phyloP scores from a whole-genome alignment of 768 basidiomycete species.

The Leccinellum albellum region DNA sequence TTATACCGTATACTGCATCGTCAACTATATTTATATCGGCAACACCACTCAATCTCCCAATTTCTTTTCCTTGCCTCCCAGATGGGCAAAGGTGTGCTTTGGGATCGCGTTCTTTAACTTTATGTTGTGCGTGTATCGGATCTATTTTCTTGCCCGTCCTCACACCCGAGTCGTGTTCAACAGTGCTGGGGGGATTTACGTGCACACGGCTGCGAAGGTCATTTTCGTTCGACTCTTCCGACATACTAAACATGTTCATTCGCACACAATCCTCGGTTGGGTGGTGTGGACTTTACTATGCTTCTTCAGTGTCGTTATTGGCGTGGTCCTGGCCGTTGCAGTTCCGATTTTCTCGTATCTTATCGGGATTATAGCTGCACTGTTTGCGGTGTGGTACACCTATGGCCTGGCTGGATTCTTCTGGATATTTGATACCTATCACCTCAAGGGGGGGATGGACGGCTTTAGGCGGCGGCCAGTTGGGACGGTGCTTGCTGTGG shows the following conservation, averaged over 20 bases:
- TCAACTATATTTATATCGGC: constrained; percentile 47
- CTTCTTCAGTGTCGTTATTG: constrained; percentile 31
- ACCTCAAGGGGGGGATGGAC: constrained; percentile 37
- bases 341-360: constrained; percentile 56
- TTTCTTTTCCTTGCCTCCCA: constrained; percentile 10
- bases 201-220: constrained; percentile 52
- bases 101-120: constrained; percentile 50
- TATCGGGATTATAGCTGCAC: constrained; percentile 48
- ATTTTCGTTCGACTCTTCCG: constrained; percentile 49
- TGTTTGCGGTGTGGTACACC: constrained; percentile 60
- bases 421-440: constrained; percentile 48
- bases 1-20: constrained; percentile 44
- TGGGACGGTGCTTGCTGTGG: constrained; percentile 32
- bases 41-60: constrained; percentile 20
- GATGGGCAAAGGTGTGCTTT: constrained; percentile 49
- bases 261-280: constrained; percentile 51
- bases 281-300: constrained; percentile 43
- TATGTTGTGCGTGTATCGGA: constrained; percentile 37
- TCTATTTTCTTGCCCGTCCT: background rate
- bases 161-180: background rate
- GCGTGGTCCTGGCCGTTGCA: constrained; percentile 46
- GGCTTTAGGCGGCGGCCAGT: constrained; percentile 32
- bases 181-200: constrained; percentile 44
- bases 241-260: constrained; percentile 44
- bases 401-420: constrained; percentile 52